A percentile compares a stretch with the other conserved stretches of the same genome.
phyloP scores from a whole-genome alignment of 768 basidiomycete species.

The Termitomyces sp. region DNA sequence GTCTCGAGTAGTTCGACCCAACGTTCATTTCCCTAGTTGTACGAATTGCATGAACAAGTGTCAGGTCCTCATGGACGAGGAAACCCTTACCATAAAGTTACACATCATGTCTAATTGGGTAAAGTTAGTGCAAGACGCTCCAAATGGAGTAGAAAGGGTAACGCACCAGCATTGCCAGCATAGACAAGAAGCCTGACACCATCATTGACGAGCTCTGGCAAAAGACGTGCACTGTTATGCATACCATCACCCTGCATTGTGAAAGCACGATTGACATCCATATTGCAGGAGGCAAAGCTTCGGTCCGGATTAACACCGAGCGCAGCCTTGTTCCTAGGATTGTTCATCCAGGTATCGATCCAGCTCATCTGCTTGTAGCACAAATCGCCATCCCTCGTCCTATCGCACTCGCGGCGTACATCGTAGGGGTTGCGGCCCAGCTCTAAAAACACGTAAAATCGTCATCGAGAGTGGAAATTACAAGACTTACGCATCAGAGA shows the following conservation, averaged over 20 bases:
- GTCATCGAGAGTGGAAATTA: neutral
- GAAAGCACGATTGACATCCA: slow-evolving; percentile 79
- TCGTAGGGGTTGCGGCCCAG: slow-evolving; percentile 89
- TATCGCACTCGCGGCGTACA: slow-evolving; percentile 72
- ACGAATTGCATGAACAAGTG: neutral
- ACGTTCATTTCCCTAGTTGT: slow-evolving; percentile 61
- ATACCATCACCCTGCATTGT: slow-evolving; percentile 78
- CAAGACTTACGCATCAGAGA: slow-evolving; percentile 60
- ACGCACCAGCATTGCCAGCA: slow-evolving; percentile 77
- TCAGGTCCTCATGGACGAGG: neutral
- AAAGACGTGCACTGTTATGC: slow-evolving; percentile 73
- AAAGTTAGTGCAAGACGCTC: neutral
- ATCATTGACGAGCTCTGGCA: slow-evolving; percentile 77
- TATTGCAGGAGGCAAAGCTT: slow-evolving; percentile 70
- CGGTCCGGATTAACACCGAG: slow-evolving; percentile 63
- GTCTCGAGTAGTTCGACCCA: slow-evolving; percentile 68
- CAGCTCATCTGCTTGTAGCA: slow-evolving; percentile 81
- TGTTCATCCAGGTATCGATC: slow-evolving; percentile 89
- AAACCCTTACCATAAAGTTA: slow-evolving; percentile 60
- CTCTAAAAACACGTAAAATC: slow-evolving; percentile 30
- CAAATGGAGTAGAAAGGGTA: neutral
- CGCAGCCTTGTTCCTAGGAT: slow-evolving; percentile 67
- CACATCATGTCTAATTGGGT: slow-evolving; percentile 72
- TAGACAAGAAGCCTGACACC: slow-evolving; percentile 87
- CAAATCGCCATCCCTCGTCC: slow-evolving; percentile 58